Percentiles rank a stretch among this genome's conserved stretches.
Conservation (phyloP, 2,329 filamentous ascomycete genomes). For the Ustilaginoidea virens region DNA sequence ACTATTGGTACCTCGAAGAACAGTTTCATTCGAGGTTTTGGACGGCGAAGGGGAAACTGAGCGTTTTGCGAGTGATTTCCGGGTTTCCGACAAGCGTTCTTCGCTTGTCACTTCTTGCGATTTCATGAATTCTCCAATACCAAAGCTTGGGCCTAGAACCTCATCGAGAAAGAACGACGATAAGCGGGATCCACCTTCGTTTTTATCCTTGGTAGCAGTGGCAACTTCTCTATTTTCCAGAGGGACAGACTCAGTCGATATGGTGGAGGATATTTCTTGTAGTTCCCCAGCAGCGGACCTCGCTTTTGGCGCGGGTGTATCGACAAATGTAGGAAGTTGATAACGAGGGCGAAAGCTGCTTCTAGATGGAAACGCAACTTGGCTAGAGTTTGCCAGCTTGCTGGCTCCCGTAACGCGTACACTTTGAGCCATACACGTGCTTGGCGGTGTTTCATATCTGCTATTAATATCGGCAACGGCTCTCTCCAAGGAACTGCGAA, state of each 20-base stretch:
- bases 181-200: constrained; percentile 3
- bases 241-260: constrained; percentile 1
- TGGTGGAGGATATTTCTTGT: constrained; percentile 3
- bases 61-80: neutral
- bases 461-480: constrained; percentile 14
- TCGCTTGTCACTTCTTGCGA: neutral
- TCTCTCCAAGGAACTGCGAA: constrained; percentile 15
- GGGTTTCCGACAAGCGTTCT: neutral
- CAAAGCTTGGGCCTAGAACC: constrained; percentile 4
- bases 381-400: neutral
- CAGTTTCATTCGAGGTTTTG: neutral
- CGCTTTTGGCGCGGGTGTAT: constrained; percentile 3
- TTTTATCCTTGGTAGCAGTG: neutral
- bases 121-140: constrained; percentile 2
- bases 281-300: constrained; percentile 6
- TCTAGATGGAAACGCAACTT: neutral
- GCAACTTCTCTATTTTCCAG: neutral
- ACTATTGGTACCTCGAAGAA: neutral
- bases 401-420: constrained; percentile 1
- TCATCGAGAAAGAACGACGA: constrained; percentile 6
- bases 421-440: constrained; percentile 1
- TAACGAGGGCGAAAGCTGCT: constrained; percentile 8
- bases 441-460: constrained; percentile 11
- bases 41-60: neutral
- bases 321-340: constrained; percentile 6